Percentiles rank a stretch among this genome's conserved stretches.
Conservation (phyloP, 2,329 filamentous ascomycete genomes). For the Alternaria sp. region DNA sequence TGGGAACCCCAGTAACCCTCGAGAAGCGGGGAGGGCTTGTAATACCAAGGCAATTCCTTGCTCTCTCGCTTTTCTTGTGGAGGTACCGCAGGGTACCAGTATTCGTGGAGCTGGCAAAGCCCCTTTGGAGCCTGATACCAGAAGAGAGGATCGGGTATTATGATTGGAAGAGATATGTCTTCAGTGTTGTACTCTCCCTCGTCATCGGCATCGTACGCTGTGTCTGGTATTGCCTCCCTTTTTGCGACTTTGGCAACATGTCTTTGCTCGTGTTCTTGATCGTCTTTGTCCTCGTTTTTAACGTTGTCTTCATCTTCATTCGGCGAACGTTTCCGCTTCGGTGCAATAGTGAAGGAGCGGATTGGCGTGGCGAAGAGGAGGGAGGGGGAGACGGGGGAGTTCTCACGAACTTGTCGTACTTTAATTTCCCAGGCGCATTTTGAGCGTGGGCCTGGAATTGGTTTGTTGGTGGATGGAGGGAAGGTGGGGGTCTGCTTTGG, state of each 20-base stretch:
- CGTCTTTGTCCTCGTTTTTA: background rate
- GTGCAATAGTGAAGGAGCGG: background rate
- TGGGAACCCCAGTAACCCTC: background rate
- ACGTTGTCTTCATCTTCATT: background rate
- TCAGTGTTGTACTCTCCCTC: background rate
- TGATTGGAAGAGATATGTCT: background rate
- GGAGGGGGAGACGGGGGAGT: background rate
- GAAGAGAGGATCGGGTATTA: background rate
- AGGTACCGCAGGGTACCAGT: background rate
- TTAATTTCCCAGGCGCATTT: background rate
- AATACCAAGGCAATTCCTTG: background rate
- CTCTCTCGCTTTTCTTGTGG: background rate
- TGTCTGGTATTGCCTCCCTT: background rate
- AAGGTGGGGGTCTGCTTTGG: background rate
- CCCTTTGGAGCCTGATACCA: background rate
- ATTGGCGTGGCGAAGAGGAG: background rate
- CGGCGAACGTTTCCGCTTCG: background rate
- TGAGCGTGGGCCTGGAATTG: background rate
- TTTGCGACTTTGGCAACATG: background rate
- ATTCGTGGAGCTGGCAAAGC: background rate
- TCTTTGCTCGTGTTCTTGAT: background rate
- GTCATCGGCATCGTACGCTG: background rate
- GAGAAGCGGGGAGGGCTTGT: fast-evolving
- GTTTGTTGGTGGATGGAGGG: background rate
- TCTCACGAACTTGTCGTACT: background rate